Conservation (phyloP, 495 filamentous ascomycete genomes). For the Penicillium ochrochloron region DNA sequence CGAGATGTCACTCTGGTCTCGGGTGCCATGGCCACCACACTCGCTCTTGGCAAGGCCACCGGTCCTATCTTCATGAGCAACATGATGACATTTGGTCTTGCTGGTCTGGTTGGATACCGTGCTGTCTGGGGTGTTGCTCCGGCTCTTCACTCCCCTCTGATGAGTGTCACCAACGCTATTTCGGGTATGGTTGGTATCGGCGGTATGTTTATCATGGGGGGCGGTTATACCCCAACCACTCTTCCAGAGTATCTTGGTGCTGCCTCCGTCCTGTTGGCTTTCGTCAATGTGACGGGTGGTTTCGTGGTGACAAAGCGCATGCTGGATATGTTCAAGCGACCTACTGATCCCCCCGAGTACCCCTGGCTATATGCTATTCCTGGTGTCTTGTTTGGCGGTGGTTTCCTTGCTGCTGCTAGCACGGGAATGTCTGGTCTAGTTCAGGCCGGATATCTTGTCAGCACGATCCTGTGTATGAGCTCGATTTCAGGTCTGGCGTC, state of each 20-base stretch:
- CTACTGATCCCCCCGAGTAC: constrained; percentile 80
- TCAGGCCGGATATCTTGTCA: constrained; percentile 79
- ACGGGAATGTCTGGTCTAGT: constrained; percentile 80
- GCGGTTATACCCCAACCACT: constrained; percentile 71
- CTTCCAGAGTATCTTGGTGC: constrained; percentile 77
- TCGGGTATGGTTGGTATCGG: constrained; percentile 84
- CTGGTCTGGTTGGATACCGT: constrained; percentile 78
- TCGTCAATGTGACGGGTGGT: constrained; percentile 80
- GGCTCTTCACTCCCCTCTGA: constrained; percentile 78
- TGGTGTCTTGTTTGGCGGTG: constrained; percentile 72
- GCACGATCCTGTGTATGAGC: constrained; percentile 74
- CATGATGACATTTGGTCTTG: constrained; percentile 76
- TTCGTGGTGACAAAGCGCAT: constrained; percentile 87
- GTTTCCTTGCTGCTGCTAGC: constrained; percentile 72
- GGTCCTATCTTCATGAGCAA: constrained; percentile 82
- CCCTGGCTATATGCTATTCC: constrained; percentile 82
- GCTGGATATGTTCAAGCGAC: constrained; percentile 88
- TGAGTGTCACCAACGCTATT: constrained; percentile 88
- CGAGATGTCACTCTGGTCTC: constrained; percentile 72
- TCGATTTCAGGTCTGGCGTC: constrained; percentile 75
- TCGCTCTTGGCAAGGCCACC: constrained; percentile 76
- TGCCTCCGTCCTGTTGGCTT: constrained; percentile 77
- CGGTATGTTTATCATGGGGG: constrained; percentile 80
- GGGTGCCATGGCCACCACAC: constrained; percentile 70
- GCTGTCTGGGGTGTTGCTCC: constrained; percentile 80